Conservation (phyloP, 1,139 yeast species). For the Hyphopichia burtonii region DNA sequence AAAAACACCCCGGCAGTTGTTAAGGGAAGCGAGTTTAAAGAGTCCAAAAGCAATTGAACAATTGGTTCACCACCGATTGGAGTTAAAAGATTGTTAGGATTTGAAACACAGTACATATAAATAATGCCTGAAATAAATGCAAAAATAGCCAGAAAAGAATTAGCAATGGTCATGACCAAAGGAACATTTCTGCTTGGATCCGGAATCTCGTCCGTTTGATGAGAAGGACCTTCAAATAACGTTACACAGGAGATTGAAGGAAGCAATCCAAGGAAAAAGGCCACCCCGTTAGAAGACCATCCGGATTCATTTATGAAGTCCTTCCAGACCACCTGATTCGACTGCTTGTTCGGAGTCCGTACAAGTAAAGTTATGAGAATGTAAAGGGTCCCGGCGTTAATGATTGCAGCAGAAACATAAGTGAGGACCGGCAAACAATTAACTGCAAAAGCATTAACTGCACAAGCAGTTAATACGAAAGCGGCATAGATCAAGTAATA, state of each 20-base stretch:
- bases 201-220: constrained; percentile 30
- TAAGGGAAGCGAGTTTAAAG: constrained; percentile 22
- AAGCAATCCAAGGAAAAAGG: constrained; percentile 25
- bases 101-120: constrained; percentile 26
- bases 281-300: constrained; percentile 27
- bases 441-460: constrained; percentile 21
- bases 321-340: constrained; percentile 22
- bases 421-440: constrained; percentile 17
- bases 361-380: constrained; percentile 23
- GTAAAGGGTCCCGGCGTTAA: constrained; percentile 25
- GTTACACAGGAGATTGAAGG: constrained; percentile 27
- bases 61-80: constrained; percentile 31
- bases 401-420: constrained; percentile 16
- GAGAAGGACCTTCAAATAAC: constrained; percentile 29
- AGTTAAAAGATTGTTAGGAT: constrained; percentile 14
- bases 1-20: constrained; percentile 24
- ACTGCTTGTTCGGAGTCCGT: constrained; percentile 21
- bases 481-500: constrained; percentile 20
- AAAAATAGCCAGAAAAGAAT: constrained; percentile 19
- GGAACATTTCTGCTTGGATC: constrained; percentile 27
- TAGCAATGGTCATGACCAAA: constrained; percentile 25
- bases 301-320: constrained; percentile 25
- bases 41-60: constrained; percentile 27
- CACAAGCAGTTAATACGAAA: constrained; percentile 13
- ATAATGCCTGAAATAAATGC: constrained; percentile 23